These are phyloP conservation scores for Cystobasidium onofrii DNA, from an alignment of 768 basidiomycete genomes.

Conservation along the genomic window DNA sequence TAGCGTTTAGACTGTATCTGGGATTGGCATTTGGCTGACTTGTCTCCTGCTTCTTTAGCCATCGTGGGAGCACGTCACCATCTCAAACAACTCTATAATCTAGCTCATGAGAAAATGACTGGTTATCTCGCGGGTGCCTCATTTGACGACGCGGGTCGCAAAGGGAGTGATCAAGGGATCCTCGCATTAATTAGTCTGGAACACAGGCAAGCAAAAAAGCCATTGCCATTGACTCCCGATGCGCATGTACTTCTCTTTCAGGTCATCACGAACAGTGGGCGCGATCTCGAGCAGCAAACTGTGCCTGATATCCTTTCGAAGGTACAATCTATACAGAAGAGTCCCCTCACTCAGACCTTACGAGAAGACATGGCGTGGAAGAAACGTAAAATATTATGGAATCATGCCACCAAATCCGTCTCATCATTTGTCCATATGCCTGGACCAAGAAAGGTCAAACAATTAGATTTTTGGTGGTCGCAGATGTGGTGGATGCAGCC, in stretches of 20 bases:
- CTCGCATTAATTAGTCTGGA: neutral
- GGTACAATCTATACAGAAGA: neutral
- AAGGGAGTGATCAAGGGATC: slow-evolving; percentile 15
- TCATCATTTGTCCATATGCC: neutral
- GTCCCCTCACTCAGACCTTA: neutral
- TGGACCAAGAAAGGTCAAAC: neutral
- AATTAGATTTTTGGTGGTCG: neutral
- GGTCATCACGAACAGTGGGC: neutral
- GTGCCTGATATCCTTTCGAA: neutral
- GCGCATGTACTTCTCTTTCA: neutral
- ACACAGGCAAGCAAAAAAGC: neutral
- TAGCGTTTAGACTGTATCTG: too few species aligned
- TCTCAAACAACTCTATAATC: neutral
- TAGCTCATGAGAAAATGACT: neutral
- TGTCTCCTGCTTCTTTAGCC: neutral
- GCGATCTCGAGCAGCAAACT: neutral
- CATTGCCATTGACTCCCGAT: neutral
- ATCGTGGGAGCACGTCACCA: neutral
- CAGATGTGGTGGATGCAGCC: slow-evolving; percentile 18
- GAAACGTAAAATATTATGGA: neutral
- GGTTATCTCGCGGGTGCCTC: neutral
- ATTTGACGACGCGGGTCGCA: too few species aligned
- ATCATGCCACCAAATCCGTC: neutral
- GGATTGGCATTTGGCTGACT: too few species aligned
- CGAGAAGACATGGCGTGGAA: neutral